Evolutionary conservation across 2,329 filamentous ascomycete genomes (phyloP), one percentile per base, ranked within the genome.

Genomic region (Diaporthe capsici): DNA sequence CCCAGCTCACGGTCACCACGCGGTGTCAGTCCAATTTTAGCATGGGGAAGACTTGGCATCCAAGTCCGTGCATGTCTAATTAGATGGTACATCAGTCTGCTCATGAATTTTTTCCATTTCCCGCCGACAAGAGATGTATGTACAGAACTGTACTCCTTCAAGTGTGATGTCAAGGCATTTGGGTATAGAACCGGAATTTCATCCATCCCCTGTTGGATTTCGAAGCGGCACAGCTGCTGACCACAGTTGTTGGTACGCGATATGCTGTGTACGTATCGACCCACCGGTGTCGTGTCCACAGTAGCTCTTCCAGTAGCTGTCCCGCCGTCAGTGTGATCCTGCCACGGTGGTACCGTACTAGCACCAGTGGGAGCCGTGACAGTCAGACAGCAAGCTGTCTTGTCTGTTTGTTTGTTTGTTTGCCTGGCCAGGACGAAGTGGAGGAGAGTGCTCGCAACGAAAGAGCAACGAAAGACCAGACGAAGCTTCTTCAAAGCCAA

Each of bases 21-120:
- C 47, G 47, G 22, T 39, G 65, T 39, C 34, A 28, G 17, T 25
- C 31, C 47, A 53, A 68, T 39, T 68, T 39, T 53, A 42, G 65
- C 22, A 10, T 2, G 44, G 28, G 34, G 13, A 20, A 51, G 44
- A 51, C 63, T 68, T 68, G 63, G 63, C 47, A 20, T 25, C 47
- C 51, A 39, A 68, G 47, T 25, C 63, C 31, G 44, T 68, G 65
- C 22, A 20, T 70, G 65, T 70, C 65, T 70, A 70, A 70, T 70
- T 70, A 28, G 34, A 55, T 55, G 22, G 17, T 12, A 31, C 65
- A 39, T 42, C 34, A 42, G 49, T 28, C 49, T 42, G n/a, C 2
- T 22, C 3, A 4, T 42, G 20, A n/a, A 22, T 2, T 39, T 8
- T 68, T 12, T 12, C 28, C 28, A 37, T 51, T 6, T 47, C 39